Conservation (phyloP, 495 filamentous ascomycete genomes). For the Aspergillus asperescens region DNA sequence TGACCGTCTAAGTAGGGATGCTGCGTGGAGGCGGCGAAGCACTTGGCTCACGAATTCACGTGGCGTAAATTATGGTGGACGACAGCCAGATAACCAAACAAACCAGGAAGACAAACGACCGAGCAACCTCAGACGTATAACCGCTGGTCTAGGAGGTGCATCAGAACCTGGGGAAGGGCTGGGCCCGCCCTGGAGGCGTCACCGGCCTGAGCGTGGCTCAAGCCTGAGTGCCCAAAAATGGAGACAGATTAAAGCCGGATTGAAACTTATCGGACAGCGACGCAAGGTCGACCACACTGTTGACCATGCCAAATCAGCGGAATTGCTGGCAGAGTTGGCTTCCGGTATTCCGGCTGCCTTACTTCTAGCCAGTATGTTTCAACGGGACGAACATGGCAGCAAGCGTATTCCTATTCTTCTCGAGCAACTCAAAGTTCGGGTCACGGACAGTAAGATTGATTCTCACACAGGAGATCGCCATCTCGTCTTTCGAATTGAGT, state of each 20-base stretch:
- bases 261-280: conserved; percentile 73
- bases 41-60: conserved; percentile 52
- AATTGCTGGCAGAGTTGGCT: conserved; percentile 90
- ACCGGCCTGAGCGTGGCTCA: conserved; percentile 55
- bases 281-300: conserved; percentile 77
- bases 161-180: conserved; percentile 50
- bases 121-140: conserved; percentile 69
- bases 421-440: conserved; percentile 86
- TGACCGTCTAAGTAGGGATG: conserved; percentile 57
- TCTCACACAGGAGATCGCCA: conserved; percentile 68
- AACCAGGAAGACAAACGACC: conserved; percentile 54
- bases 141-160: conserved; percentile 56
- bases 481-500: conserved; percentile 79
- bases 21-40: conserved; percentile 51
- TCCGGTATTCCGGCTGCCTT: conserved; percentile 87
- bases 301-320: conserved; percentile 91
- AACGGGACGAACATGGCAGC: conserved; percentile 93
- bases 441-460: conserved; percentile 71
- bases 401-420: conserved; percentile 89
- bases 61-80: conserved; percentile 50
- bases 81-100: conserved; percentile 29
- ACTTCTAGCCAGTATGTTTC: conserved; percentile 93
- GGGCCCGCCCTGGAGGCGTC: conserved; percentile 48
- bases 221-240: conserved; percentile 81
- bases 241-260: conserved; percentile 75